Evolutionary conservation across 495 filamentous ascomycete species (phyloP).

Genomic region (Tuber indicum): DNA sequence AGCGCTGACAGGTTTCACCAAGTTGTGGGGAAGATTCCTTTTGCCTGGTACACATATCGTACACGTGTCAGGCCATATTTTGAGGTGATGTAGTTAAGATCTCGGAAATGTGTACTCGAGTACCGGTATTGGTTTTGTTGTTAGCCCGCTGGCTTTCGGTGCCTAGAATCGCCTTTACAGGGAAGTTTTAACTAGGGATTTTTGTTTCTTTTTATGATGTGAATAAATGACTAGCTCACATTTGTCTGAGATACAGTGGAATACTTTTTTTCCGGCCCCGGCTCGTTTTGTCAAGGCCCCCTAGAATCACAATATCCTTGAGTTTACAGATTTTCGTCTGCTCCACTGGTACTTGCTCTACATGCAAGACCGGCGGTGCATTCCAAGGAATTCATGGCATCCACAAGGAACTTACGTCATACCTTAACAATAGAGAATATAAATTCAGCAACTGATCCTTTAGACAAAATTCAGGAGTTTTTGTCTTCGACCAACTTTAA

Average conservation of each 20-base stretch:
- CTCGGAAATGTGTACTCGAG: not conserved
- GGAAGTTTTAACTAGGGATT: not conserved
- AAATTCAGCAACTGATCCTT: not conserved
- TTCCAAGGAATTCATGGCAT: not conserved
- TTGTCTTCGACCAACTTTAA: not conserved
- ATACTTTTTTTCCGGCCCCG: not conserved
- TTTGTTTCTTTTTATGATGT: not conserved
- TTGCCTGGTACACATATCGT: no score
- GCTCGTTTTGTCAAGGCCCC: not conserved
- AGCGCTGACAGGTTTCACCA: not conserved
- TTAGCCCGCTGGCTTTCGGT: not conserved
- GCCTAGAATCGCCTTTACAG: not conserved
- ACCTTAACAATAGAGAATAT: not conserved
- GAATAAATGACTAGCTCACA: not conserved
- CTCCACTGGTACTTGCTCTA: not conserved
- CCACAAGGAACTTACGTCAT: not conserved
- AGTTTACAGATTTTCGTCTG: not conserved
- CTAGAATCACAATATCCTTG: not conserved
- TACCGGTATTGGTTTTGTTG: not conserved
- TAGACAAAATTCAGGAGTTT: not conserved
- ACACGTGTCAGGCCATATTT: not conserved
- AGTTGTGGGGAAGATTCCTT: not conserved
- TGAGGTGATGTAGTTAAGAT: not conserved
- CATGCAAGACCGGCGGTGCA: not conserved
- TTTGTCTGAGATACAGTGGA: not conserved